phyloP scores from a whole-genome alignment of 73 alveolate species.

The Paramecium primaurelia region DNA sequence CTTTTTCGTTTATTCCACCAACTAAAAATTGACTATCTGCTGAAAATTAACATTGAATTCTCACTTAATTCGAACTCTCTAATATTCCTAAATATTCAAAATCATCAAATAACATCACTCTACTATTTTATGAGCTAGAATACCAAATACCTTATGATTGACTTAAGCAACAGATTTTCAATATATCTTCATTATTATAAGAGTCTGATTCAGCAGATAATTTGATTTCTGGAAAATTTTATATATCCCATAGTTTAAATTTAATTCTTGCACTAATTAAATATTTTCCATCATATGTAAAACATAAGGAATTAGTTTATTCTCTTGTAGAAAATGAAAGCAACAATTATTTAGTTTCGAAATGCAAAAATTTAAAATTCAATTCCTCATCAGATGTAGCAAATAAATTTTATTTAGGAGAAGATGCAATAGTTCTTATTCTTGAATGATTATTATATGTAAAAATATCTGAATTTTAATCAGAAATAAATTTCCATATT shows the following conservation, averaged over 20 bases:
- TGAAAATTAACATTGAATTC: background rate
- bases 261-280: background rate
- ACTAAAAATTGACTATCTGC: background rate
- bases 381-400: background rate
- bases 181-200: background rate
- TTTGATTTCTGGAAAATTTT: background rate
- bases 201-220: background rate
- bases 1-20: background rate
- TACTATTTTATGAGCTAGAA: background rate
- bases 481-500: background rate
- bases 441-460: background rate
- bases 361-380: background rate
- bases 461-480: too few relatives aligned
- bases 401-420: background rate
- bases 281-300: background rate
- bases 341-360: background rate
- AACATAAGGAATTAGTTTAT: background rate
- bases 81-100: background rate
- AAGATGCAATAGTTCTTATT: background rate
- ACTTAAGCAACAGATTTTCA: background rate
- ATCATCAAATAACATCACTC: background rate
- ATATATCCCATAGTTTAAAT: background rate
- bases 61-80: background rate
- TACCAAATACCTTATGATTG: background rate
- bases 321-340: background rate